phyloP scores from a whole-genome alignment of 2,329 filamentous ascomycete species.

The Ophiostoma sp. region DNA sequence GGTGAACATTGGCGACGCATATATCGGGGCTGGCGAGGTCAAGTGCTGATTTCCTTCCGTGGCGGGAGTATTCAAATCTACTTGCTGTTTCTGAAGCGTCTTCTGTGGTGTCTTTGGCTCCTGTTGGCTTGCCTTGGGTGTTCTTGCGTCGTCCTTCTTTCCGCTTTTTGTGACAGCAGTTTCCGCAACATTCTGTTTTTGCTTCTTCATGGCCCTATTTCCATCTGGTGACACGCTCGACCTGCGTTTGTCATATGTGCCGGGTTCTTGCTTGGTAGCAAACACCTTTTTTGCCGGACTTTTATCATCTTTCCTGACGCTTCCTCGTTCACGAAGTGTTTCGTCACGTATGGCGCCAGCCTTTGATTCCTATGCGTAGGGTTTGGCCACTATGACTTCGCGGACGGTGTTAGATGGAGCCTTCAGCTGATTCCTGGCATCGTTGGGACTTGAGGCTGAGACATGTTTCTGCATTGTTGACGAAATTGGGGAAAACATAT shows the following conservation, averaged over 20 bases:
- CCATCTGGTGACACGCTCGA: neutral
- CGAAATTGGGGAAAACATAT: too few relatives aligned
- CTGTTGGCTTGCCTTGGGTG: too few relatives aligned
- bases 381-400: neutral
- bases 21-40: too few relatives aligned
- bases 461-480: neutral
- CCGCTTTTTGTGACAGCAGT: neutral
- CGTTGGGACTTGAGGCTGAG: neutral
- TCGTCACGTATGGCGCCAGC: neutral
- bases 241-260: neutral
- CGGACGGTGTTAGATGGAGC: neutral
- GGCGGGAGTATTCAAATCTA: too few relatives aligned
- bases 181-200: neutral
- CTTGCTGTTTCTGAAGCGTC: too few relatives aligned
- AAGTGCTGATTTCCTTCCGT: too few relatives aligned
- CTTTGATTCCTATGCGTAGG: conserved; percentile 2
- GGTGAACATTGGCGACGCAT: too few relatives aligned
- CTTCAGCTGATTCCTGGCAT: neutral
- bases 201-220: neutral
- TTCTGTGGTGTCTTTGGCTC: too few relatives aligned
- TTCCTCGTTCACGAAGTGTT: neutral
- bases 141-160: neutral
- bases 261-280: too few relatives aligned
- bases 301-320: neutral
- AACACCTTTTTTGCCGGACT: neutral